Percentiles rank a stretch among this genome's conserved stretches.
Conservation (phyloP, 2,329 filamentous ascomycete genomes). For the Cadophora sp. region DNA sequence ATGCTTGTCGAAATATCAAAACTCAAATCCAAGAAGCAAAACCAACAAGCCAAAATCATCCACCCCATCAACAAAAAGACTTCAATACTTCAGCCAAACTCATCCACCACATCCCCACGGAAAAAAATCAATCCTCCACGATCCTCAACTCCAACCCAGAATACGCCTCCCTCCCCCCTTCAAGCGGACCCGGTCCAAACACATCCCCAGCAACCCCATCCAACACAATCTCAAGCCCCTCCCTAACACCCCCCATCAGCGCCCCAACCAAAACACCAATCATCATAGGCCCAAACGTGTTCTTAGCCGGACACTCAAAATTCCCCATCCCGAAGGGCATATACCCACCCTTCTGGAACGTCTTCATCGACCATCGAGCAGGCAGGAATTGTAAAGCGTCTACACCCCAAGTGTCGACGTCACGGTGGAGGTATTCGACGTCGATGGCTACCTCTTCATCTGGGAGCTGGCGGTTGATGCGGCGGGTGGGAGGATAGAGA, state of each 20-base stretch:
- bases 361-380: constrained; percentile 38
- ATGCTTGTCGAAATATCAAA: too few species aligned
- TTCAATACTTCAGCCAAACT: too few species aligned
- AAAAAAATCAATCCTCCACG: not conserved
- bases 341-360: constrained; percentile 5
- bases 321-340: constrained; percentile 30
- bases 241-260: constrained; percentile 15
- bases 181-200: not conserved
- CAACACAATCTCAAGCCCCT: not conserved
- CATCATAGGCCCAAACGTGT: constrained; percentile 29
- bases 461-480: constrained; percentile 26
- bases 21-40: too few species aligned
- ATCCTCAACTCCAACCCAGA: not conserved
- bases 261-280: constrained; percentile 28
- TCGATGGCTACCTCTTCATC: constrained; percentile 22
- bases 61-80: too few species aligned
- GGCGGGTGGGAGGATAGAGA: constrained; percentile 32
- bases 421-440: constrained; percentile 32
- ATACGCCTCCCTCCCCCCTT: constrained; percentile 4
- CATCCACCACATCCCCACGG: not conserved
- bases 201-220: not conserved
- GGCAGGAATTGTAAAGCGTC: constrained; percentile 27
- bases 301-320: constrained; percentile 31
- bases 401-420: constrained; percentile 23
- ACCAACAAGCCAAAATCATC: too few species aligned